Evolutionary conservation across 495 filamentous ascomycete genomes (phyloP), one percentile per base, ranked within the genome.

Genomic region (Penicillium nucicola): DNA sequence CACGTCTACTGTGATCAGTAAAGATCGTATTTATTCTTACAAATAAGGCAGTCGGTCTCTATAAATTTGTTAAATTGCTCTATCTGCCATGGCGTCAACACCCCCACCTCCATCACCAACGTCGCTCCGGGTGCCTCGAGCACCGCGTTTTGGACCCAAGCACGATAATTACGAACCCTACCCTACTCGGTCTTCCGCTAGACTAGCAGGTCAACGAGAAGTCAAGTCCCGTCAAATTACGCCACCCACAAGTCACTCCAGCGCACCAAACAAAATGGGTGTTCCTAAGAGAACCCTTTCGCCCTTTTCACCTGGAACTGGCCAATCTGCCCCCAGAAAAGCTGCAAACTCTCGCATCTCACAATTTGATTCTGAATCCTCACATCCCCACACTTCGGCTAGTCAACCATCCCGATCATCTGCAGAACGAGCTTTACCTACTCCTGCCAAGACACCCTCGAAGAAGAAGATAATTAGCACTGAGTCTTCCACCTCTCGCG

Each of bases 391-490:
- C 33, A 39, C 43, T 37, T 48, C 47, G 50, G 32, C 50, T 48
- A 55, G 42, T 12, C 60, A 46, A 30, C 50, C 47, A 25, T 56
- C 53, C 40, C 66, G 47, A 47, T 42, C 68, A 19, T 66, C 64
- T 39, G 54, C 62, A 50, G 59, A 57, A 12, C 57, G 70, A 9
- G 71, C 89, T 75, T 78, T 97, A 41, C 92, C 90, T 4, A 97
- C 93, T 10, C 93, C 93, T 10, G 83, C 82, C 41, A 98, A 96
- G 69, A 96, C 92, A 2, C 93, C 62, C 17, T 59, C 93, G 1
- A 80, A 81, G 45, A 83, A 85, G 52, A 81, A 82, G 6, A 70
- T 80, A 4, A 72, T 78, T 47, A 71, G 72, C 30, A 78, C 84
- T 20, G 71, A 89, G 41, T 76, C 77, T 38, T 68, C 80, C 10